A percentile compares a stretch with the other conserved stretches of the same genome.
These are phyloP conservation scores for Cicer pinnatifidum DNA, from an alignment of 306 rosid species.

Conservation along the genomic window DNA sequence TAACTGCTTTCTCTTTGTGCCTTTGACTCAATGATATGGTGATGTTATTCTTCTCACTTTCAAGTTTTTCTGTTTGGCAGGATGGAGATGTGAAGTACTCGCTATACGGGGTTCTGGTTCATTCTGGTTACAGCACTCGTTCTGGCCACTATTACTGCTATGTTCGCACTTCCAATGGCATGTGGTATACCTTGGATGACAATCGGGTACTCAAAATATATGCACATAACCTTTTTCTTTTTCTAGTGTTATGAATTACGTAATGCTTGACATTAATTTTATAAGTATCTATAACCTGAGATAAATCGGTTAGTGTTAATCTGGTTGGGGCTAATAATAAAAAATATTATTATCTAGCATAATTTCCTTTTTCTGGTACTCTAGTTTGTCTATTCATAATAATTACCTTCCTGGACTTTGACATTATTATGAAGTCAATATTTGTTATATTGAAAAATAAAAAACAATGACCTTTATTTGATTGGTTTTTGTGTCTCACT, in stretches of 20 bases:
- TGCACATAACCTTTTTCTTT: neutral
- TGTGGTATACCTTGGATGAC: conserved; percentile 96
- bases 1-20: conserved; percentile 15
- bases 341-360: conserved; percentile 1
- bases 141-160: conserved; percentile 91
- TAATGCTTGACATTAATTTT: neutral
- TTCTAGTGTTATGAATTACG: neutral
- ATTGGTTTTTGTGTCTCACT: neutral
- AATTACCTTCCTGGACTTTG: neutral
- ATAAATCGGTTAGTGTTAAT: conserved; percentile 1
- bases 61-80: conserved; percentile 48
- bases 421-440: conserved; percentile 9
- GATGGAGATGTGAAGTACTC: conserved; percentile 85
- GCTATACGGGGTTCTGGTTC: conserved; percentile 95
- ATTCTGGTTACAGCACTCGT: conserved; percentile 83
- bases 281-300: neutral
- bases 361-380: neutral
- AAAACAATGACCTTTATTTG: neutral
- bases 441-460: neutral
- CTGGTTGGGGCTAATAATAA: neutral
- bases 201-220: conserved; percentile 61
- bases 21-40: conserved; percentile 15
- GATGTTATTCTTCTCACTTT: conserved; percentile 1
- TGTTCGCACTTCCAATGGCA: conserved; percentile 88
- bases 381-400: conserved; percentile 15